A percentile compares a stretch with the other conserved stretches of the same genome.
Evolutionary conservation across 768 basidiomycete species (phyloP).

Genomic region (Naematelia encephala): DNA sequence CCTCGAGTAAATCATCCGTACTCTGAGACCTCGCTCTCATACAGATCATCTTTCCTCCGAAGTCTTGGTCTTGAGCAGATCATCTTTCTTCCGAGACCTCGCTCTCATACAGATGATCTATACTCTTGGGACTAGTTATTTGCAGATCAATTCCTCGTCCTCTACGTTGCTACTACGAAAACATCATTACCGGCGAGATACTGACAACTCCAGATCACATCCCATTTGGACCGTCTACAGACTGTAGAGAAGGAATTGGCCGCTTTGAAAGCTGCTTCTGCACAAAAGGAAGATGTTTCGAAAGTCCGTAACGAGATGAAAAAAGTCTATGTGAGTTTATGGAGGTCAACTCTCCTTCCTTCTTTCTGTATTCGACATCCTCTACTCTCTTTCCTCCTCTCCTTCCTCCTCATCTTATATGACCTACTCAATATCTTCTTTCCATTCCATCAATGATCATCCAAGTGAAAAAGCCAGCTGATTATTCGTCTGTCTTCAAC

Average conservation of each 20-base stretch:
- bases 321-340: conserved; percentile 62
- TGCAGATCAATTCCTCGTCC: too few species aligned
- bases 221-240: conserved; percentile 55
- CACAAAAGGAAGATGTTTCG: conserved; percentile 76
- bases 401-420: too few species aligned
- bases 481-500: not conserved
- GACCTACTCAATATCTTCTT: too few species aligned
- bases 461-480: too few species aligned
- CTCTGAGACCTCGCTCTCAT: too few species aligned
- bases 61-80: too few species aligned
- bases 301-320: conserved; percentile 75
- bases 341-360: not conserved
- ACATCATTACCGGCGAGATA: not conserved
- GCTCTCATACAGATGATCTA: too few species aligned
- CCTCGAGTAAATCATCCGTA: too few species aligned
- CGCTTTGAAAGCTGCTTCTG: conserved; percentile 62
- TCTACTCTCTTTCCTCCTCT: not conserved
- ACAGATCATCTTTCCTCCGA: too few species aligned
- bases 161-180: not conserved
- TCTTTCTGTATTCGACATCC: not conserved
- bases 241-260: conserved; percentile 86
- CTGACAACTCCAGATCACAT: conserved; percentile 38
- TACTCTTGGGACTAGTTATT: too few species aligned
- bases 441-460: too few species aligned
- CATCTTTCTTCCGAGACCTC: too few species aligned